Evolutionary conservation across 208 protist genomes (phyloP).

Genomic region (Blechomonas ayalai): DNA sequence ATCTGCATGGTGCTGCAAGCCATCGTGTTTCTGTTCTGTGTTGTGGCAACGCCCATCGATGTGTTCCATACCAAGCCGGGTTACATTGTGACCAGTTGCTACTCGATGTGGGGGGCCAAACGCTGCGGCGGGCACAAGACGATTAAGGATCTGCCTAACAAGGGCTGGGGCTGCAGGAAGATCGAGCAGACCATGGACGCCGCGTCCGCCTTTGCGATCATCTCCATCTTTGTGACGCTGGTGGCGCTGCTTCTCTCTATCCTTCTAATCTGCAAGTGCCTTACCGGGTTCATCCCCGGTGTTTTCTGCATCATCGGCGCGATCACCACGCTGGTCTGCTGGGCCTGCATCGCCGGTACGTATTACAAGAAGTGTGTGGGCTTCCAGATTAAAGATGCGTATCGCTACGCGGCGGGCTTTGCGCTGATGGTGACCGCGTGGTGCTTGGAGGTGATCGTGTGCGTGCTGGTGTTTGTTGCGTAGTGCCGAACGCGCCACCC

Average conservation of each 20-base stretch:
- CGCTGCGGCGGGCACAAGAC: slow-evolving; percentile 11
- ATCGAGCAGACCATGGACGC: slow-evolving; percentile 15
- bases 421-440: slow-evolving; percentile 31
- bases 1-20: slow-evolving; percentile 13
- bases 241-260: slow-evolving; percentile 10
- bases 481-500: no score
- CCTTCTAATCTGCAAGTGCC: slow-evolving; percentile 11
- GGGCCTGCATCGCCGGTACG: slow-evolving; percentile 21
- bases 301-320: slow-evolving; percentile 11
- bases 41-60: slow-evolving; percentile 28
- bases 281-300: slow-evolving; percentile 4
- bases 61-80: slow-evolving; percentile 8
- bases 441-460: slow-evolving; percentile 21
- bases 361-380: slow-evolving; percentile 9
- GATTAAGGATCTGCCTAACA: slow-evolving; percentile 2
- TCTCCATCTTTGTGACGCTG: slow-evolving; percentile 29
- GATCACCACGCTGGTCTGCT: slow-evolving; percentile 16
- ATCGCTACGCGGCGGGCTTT: slow-evolving; percentile 22
- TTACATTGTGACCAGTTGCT: slow-evolving; percentile 5
- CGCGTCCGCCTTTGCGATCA: slow-evolving; percentile 25
- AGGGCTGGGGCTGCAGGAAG: slow-evolving; percentile 12
- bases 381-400: slow-evolving; percentile 15
- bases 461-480: slow-evolving; percentile 19
- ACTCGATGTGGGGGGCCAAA: slow-evolving; percentile 28
- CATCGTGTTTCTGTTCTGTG: slow-evolving; percentile 23